Evolutionary conservation across 306 rosid genomes (phyloP), one percentile per base, ranked within the genome.

Genomic region (Ormosia emarginata): DNA sequence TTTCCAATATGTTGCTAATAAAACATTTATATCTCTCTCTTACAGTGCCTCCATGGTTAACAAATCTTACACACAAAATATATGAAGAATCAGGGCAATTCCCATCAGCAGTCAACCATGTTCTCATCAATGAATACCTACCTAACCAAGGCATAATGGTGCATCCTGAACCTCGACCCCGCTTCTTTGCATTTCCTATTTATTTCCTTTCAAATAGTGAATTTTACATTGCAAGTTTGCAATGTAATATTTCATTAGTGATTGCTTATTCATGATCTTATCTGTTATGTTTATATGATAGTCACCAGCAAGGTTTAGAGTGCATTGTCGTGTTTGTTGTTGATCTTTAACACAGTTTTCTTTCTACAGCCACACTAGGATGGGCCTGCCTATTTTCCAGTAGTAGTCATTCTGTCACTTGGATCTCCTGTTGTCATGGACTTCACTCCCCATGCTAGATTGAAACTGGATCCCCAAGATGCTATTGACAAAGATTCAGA

Each of bases 101-200:
- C 83, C 90, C 98, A 52, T 77, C 90, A 41, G 85, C 97, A 39
- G 89, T 94, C 61, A 94, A 94, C 56, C 98, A 94, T 84, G 97
- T 92, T 79, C 98, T 94, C 79, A 89, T 94, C 83, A 94, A 94
- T 53, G 98, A 94, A 83, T 94, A 94, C 87, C 92, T 82, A 74
- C 97, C 92, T 58, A 59, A 86, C 81, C 97, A 94, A 88, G 98
- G 98, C 82, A 94, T 94, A 80, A 94, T 92, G 97, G 98, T 91
- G 63, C 41, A 93, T 59, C 32, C 78, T 15, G 46, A 75, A 69
- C 69, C 78, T 43, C 72, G 50, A 58, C 81, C 64, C 74, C 14
- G 43, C 80, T 73, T 85, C 30, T 81, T 53, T 43, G 15, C 47
- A 24, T 24, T 55, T 43, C 13, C 14, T 32, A 24, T 67, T 17